Conservation (phyloP, 169 alveolate species). For the Perkinsus chesapeaki region DNA sequence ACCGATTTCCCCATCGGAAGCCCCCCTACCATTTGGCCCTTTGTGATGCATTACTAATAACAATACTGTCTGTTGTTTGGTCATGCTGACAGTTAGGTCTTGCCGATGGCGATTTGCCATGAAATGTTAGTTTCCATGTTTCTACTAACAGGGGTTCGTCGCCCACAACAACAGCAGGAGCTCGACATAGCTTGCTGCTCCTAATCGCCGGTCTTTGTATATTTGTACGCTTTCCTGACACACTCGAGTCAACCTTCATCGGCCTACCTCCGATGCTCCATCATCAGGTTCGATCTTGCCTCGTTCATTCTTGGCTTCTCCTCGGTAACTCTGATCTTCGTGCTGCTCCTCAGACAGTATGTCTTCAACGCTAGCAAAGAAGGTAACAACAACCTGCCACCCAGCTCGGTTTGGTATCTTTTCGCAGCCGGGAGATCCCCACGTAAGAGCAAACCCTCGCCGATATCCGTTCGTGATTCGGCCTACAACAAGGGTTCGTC, state of each 20-base stretch:
- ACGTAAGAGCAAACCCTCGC: neutral
- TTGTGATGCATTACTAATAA: too few relatives aligned
- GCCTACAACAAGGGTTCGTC: neutral
- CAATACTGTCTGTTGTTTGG: too few relatives aligned
- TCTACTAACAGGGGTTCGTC: too few relatives aligned
- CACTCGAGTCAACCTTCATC: neutral
- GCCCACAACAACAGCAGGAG: too few relatives aligned
- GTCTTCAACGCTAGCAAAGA: neutral
- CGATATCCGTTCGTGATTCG: neutral
- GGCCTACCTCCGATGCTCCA: neutral
- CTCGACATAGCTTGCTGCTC: too few relatives aligned
- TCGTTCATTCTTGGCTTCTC: neutral
- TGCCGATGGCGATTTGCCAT: too few relatives aligned
- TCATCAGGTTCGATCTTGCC: neutral
- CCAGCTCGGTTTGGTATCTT: neutral
- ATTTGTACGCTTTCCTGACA: neutral
- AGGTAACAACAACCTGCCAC: neutral
- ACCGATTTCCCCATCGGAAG: too few relatives aligned
- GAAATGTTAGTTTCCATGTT: too few relatives aligned
- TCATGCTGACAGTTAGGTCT: too few relatives aligned
- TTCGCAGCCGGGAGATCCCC: neutral
- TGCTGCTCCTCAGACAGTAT: neutral
- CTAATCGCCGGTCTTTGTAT: too few relatives aligned
- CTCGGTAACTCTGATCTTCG: neutral
- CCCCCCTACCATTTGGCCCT: too few relatives aligned